phyloP scores from a whole-genome alignment of 495 filamentous ascomycete genomes.

The Lasiosphaeria hispida region DNA sequence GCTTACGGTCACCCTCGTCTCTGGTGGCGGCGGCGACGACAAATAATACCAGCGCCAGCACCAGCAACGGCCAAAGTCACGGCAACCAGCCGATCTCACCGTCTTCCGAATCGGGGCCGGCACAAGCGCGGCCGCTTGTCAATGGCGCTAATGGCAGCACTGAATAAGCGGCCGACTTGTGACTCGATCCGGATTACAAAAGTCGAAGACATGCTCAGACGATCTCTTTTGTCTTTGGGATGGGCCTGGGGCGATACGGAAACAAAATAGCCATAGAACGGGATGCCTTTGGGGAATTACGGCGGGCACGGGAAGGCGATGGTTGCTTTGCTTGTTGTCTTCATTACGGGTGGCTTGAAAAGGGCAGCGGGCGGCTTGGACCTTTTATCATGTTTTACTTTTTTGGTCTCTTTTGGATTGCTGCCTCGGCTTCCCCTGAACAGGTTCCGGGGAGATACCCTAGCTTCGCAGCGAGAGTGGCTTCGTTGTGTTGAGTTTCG shows the following conservation, averaged over 20 bases:
- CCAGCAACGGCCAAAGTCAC: not conserved
- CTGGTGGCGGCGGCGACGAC: constrained; percentile 9
- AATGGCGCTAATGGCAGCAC: constrained; percentile 27
- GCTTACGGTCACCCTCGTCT: constrained; percentile 19
- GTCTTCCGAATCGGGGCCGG: constrained; percentile 29
- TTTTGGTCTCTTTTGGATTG: constrained; percentile 9
- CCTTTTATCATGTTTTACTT: not conserved
- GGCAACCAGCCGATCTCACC: constrained; percentile 31
- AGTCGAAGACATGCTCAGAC: constrained; percentile 1
- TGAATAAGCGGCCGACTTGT: not conserved
- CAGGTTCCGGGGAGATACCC: constrained; percentile 22
- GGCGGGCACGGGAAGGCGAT: not conserved
- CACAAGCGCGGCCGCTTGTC: constrained; percentile 26
- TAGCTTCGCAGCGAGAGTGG: constrained; percentile 17
- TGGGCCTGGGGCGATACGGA: not conserved
- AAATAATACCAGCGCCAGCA: constrained; percentile 10
- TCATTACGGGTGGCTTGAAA: not conserved
- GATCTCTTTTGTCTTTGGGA: constrained; percentile 12
- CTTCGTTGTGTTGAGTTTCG: constrained; percentile 6
- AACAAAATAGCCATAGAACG: constrained; percentile 13
- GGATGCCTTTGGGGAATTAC: not conserved
- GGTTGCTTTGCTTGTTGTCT: constrained; percentile 1
- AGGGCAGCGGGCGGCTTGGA: not conserved
- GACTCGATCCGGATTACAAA: not conserved
- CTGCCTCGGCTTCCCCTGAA: not conserved